Conservation (phyloP, 1,284 basidiomycete genomes). For the Cerioporus squamosus region DNA sequence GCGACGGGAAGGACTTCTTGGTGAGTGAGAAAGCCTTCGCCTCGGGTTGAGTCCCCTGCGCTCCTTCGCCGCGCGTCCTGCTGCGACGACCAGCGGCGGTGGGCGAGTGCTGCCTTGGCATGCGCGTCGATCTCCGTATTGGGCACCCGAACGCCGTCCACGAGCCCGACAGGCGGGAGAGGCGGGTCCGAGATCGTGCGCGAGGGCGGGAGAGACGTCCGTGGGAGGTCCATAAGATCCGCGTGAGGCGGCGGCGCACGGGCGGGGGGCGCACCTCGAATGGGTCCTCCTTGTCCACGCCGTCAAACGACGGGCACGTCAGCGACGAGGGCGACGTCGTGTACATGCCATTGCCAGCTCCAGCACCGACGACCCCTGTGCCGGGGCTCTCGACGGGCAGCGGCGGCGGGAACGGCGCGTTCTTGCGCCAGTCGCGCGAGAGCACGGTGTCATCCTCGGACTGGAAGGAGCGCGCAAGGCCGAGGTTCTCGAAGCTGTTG, state of each 20-base stretch:
- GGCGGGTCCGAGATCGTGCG: constrained; percentile 48
- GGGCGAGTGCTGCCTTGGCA: constrained; percentile 26
- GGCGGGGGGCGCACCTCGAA: constrained; percentile 49
- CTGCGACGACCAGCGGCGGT: constrained; percentile 56
- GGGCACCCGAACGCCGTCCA: constrained; percentile 7
- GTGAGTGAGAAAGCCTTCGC: constrained; percentile 78
- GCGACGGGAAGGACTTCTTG: constrained; percentile 30
- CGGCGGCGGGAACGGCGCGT: constrained; percentile 25
- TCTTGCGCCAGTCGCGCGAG: constrained; percentile 53
- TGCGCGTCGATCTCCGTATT: constrained; percentile 15
- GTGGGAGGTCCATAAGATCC: constrained; percentile 39
- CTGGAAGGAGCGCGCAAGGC: constrained; percentile 55
- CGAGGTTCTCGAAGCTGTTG: constrained; percentile 21
- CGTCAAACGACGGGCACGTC: constrained; percentile 35
- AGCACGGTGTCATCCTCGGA: constrained; percentile 57
- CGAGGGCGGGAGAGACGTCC: constrained; percentile 36
- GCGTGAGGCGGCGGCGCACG: constrained; percentile 32
- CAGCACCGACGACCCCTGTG: background rate
- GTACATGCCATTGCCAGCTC: constrained; percentile 24
- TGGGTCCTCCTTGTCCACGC: constrained; percentile 38
- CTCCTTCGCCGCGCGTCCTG: constrained; percentile 35
- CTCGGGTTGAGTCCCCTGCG: constrained; percentile 78
- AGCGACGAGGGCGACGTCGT: constrained; percentile 41
- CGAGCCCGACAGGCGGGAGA: constrained; percentile 17
- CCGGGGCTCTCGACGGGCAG: constrained; percentile 34